Conservation (phyloP, 805 yeast genomes). For the Huiozyma sinensis region DNA sequence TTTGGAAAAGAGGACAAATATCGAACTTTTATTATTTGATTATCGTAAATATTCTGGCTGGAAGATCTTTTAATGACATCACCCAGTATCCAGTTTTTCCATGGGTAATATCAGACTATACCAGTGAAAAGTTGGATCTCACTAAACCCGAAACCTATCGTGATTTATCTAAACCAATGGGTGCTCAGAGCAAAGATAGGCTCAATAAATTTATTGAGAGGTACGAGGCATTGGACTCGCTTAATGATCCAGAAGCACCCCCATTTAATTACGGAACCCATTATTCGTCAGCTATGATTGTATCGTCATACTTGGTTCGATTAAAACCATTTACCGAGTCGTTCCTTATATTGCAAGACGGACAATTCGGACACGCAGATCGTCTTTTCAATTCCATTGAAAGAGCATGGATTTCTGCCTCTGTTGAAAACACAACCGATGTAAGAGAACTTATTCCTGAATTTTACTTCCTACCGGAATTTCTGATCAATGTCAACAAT, state of each 20-base stretch:
- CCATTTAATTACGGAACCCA: conserved; percentile 92
- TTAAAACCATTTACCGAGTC: conserved; percentile 74
- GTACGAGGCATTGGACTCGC: conserved; percentile 55
- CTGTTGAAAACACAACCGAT: conserved; percentile 73
- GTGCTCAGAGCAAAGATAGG: conserved; percentile 60
- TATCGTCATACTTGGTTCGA: conserved; percentile 67
- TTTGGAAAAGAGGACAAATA: conserved; percentile 69
- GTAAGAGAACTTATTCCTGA: conserved; percentile 84
- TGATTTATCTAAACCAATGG: conserved; percentile 84
- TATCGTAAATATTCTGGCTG: conserved; percentile 74
- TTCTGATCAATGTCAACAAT: conserved; percentile 51
- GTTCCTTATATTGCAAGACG: conserved; percentile 71
- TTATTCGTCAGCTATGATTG: conserved; percentile 90
- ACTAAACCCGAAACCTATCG: conserved; percentile 51
- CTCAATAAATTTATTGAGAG: conserved; percentile 58
- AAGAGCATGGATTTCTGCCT: conserved; percentile 76
- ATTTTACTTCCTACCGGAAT: conserved; percentile 74
- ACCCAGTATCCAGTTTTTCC: conserved; percentile 91
- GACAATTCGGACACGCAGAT: conserved; percentile 83
- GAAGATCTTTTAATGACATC: conserved; percentile 77
- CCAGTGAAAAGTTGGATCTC: conserved; percentile 59
- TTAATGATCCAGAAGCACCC: conserved; percentile 49
- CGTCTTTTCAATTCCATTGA: conserved; percentile 62
- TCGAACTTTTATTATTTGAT: conserved; percentile 77
- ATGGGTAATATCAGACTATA: conserved; percentile 79